Conservation (phyloP, 129 eudicot species). For the Silybum marianum region DNA sequence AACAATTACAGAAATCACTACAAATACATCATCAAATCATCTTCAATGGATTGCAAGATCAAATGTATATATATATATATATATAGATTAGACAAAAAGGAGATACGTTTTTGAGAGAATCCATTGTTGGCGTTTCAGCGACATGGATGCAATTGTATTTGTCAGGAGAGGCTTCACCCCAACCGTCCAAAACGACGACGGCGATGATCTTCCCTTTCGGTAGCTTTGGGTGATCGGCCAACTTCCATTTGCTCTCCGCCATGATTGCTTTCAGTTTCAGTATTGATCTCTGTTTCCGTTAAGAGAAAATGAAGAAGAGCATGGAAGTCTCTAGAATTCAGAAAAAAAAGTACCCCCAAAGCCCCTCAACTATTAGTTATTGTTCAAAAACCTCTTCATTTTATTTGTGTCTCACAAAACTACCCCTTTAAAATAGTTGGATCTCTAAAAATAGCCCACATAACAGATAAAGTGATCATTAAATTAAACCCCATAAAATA, state of each 20-base stretch:
- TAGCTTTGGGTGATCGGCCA: constrained; percentile 84
- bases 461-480: too few relatives aligned
- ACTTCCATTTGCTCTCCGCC: constrained; percentile 72
- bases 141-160: constrained; percentile 82
- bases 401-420: neutral
- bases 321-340: constrained; percentile 28
- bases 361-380: neutral
- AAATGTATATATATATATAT: too few relatives aligned
- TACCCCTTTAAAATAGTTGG: neutral
- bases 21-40: neutral
- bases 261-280: constrained; percentile 36
- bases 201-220: constrained; percentile 83
- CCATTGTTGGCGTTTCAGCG: constrained; percentile 93
- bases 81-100: neutral
- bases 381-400: neutral
- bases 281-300: neutral
- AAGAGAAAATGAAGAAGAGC: constrained; percentile 8
- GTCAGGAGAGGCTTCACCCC: constrained; percentile 91
- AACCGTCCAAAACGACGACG: constrained; percentile 84
- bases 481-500: too few relatives aligned
- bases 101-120: constrained; percentile 69
- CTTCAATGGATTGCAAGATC: neutral
- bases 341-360: neutral
- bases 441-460: neutral
- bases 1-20: neutral